Base-by-base conservation (phyloP, 2,329 filamentous ascomycete genomes). In the Fusarium devonianum region DNA sequence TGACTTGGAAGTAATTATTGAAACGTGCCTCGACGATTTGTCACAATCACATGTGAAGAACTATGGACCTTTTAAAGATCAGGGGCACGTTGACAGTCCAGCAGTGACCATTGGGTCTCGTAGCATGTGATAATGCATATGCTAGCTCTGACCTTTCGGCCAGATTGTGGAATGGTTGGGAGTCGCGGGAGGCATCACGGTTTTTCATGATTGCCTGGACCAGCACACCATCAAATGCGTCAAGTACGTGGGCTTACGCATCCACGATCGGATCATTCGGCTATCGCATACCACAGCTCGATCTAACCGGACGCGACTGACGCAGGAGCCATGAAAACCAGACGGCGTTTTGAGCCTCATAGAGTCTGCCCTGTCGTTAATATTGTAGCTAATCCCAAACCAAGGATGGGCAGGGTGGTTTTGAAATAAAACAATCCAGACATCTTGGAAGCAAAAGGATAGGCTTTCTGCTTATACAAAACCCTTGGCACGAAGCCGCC, bases 41-140 rank as follows among this genome's bases (percentile, higher is more conserved):
- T 45, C 21, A 42, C 48, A 35, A 37, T 35, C 26, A 44, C 53
- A 51, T 55, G 41, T 42, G 18, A 57, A 10, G 43, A 18, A 30
- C 33, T 28, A 55, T 23, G 21, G 18, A 22, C 7, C 11, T 6
- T 33, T 13, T 25, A n/a, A n/a, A 19, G 22, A 25, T 16, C 28
- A 28, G 35, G 28, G 28, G 44, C 37, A 50, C 45, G 21, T 30
- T 46, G 33, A 35, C 33, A 22, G n/a, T 33, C 18, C 35, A 26
- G 9, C 12, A 34, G 34, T 23, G 17, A 13, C 32, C 14, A 32
- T 43, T 52, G 29, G 34, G 23, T 17, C 29, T 16, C 23, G 18
- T 50, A 23, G 35, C 59, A 62, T 58, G 58, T 58, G 53, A 60
- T 29, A 19, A 53, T 36, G 14, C n/a, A 16, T 12, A 16, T 35